Conservation (phyloP, 164 flowering plant species). For the Kalanchoe fedtschenkoi region DNA sequence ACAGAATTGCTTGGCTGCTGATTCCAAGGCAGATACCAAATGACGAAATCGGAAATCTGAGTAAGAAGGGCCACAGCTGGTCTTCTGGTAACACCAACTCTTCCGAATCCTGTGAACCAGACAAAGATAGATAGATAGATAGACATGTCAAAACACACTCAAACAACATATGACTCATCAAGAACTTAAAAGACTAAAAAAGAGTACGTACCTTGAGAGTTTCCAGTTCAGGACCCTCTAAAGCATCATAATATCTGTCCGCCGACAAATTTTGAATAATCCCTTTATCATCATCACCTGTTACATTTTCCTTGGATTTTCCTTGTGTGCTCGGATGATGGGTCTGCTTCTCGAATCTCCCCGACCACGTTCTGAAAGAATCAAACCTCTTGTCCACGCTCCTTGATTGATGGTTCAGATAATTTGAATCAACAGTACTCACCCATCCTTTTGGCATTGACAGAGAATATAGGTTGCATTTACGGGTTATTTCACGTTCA, state of each 20-base stretch:
- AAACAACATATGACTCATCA: neutral
- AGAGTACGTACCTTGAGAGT: slow-evolving; percentile 63
- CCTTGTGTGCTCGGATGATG: slow-evolving; percentile 49
- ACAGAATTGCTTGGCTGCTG: slow-evolving; percentile 88
- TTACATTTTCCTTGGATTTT: slow-evolving; percentile 20
- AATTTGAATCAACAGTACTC: slow-evolving; percentile 9
- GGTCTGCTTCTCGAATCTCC: slow-evolving; percentile 60
- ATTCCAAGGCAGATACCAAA: slow-evolving; percentile 84
- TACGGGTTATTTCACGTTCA: too few relatives aligned
- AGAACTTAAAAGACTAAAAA: too few relatives aligned
- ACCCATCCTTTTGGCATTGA: slow-evolving; percentile 34
- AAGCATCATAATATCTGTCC: slow-evolving; percentile 66
- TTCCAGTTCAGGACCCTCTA: slow-evolving; percentile 84
- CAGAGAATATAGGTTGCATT: slow-evolving; percentile 41
- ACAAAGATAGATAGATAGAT: too few relatives aligned
- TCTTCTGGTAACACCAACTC: slow-evolving; percentile 68
- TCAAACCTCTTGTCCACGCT: slow-evolving; percentile 44
- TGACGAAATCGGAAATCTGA: slow-evolving; percentile 69
- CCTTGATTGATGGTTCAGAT: neutral
- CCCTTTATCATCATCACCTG: slow-evolving; percentile 11
- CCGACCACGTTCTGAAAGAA: slow-evolving; percentile 83
- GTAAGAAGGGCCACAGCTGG: slow-evolving; percentile 81
- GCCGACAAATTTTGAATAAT: slow-evolving; percentile 36
- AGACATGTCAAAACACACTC: neutral
- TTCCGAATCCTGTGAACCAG: slow-evolving; percentile 50